A percentile compares a stretch with the other conserved stretches of the same genome.
Evolutionary conservation across 441 rosid species (phyloP).

Genomic region (Syzygium syzygioides): DNA sequence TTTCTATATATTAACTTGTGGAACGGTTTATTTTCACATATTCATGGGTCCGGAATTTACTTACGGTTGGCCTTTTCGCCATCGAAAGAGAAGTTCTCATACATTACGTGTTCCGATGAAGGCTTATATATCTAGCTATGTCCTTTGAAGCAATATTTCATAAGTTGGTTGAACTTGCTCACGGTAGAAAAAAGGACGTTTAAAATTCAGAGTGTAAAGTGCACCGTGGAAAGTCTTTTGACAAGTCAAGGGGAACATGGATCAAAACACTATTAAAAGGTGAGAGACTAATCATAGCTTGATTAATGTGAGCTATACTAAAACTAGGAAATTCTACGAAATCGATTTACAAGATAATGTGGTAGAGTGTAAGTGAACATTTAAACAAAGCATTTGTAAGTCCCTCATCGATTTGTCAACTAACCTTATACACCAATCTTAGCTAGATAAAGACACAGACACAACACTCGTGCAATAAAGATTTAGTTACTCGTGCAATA

Average conservation of each 20-base stretch:
- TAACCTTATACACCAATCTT: background rate
- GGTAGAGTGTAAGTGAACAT: background rate
- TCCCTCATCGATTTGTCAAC: background rate
- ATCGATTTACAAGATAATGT: background rate
- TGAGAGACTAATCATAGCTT: background rate
- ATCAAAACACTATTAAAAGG: background rate
- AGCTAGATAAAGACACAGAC: background rate
- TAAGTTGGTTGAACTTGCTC: background rate
- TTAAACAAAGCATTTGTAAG: background rate
- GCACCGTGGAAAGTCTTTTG: background rate
- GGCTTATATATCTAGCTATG: background rate
- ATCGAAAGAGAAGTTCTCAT: background rate
- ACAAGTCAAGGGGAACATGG: background rate
- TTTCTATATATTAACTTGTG: background rate
- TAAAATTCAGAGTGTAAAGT: background rate
- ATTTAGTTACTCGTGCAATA: background rate
- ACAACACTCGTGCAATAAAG: too few relatives aligned
- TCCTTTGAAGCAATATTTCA: background rate
- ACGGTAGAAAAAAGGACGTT: background rate
- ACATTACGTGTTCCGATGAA: background rate
- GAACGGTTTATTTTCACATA: background rate
- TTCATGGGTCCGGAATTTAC: background rate
- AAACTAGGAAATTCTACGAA: background rate
- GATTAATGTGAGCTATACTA: background rate
- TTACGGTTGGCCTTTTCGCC: background rate